Conservation (phyloP, 2,329 filamentous ascomycete genomes). For the Dryadomyces quercus-mongolicae region DNA sequence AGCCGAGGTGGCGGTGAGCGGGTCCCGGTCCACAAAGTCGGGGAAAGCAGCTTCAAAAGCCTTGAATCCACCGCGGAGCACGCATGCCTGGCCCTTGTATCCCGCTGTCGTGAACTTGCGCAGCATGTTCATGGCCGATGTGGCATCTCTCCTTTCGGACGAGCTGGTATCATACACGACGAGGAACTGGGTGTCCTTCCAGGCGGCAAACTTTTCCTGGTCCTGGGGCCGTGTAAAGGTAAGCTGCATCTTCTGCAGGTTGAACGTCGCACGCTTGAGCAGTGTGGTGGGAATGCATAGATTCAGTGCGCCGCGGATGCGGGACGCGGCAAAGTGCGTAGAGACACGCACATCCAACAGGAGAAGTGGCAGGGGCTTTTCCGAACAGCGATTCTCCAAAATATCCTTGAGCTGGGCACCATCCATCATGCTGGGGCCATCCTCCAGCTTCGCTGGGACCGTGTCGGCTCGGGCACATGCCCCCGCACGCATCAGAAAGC, state of each 20-base stretch:
- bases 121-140: conserved; percentile 71
- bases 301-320: conserved; percentile 73
- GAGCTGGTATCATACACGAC: conserved; percentile 80
- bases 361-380: conserved; percentile 31
- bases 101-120: conserved; percentile 87
- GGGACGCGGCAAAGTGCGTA: conserved; percentile 64
- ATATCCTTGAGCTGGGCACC: conserved; percentile 43
- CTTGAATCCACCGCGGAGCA: conserved; percentile 72
- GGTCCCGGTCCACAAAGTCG: conserved; percentile 43
- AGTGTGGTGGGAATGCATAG: conserved; percentile 92
- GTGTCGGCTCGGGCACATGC: conserved; percentile 32
- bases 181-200: conserved; percentile 63
- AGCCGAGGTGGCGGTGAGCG: conserved; percentile 12
- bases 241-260: conserved; percentile 73
- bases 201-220: conserved; percentile 60
- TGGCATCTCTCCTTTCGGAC: conserved; percentile 65
- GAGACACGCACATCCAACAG: conserved; percentile 79
- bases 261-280: conserved; percentile 82
- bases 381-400: conserved; percentile 29
- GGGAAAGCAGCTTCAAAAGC: conserved; percentile 60
- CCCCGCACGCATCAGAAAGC: conserved; percentile 7
- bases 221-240: conserved; percentile 68
- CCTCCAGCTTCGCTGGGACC: conserved; percentile 36
- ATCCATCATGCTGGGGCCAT: conserved; percentile 37
- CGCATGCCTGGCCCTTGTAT: conserved; percentile 59